Percentiles rank a stretch among this genome's conserved stretches.
phyloP scores from a whole-genome alignment of 192 early-diverging fungal species.

The Rhizoclosmatium globosum region DNA sequence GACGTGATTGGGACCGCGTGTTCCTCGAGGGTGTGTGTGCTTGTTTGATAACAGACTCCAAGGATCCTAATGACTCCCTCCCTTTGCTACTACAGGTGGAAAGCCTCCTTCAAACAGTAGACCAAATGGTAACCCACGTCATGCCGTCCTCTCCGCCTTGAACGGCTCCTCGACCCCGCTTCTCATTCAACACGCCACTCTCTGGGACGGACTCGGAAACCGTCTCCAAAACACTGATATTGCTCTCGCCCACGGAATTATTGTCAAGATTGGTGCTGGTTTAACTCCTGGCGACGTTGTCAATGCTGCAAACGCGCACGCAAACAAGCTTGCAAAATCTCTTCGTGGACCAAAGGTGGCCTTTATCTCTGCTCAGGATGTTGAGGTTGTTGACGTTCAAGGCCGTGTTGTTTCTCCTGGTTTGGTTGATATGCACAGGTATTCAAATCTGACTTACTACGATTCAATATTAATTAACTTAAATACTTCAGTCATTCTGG shows the following conservation, averaged over 20 bases:
- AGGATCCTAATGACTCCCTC: neutral
- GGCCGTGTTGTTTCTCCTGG: constrained; percentile 79
- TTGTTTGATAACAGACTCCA: neutral
- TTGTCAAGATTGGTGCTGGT: neutral
- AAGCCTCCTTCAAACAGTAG: neutral
- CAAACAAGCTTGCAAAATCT: neutral
- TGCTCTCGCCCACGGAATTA: neutral
- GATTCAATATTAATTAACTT: too few relatives aligned
- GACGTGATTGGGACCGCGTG: neutral
- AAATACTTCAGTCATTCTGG: constrained; percentile 63
- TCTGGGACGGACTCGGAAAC: neutral
- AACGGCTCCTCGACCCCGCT: neutral
- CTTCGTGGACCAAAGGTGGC: neutral
- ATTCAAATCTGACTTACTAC: too few relatives aligned
- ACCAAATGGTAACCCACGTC: neutral
- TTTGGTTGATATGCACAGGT: constrained; percentile 72
- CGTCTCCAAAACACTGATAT: constrained; percentile 1
- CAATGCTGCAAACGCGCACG: neutral
- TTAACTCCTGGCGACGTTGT: neutral
- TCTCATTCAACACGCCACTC: constrained; percentile 17
- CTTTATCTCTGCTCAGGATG: neutral
- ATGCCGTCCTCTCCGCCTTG: neutral
- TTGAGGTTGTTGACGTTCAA: constrained; percentile 57
- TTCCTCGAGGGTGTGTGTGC: neutral
- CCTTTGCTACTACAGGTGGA: neutral